Evolutionary conservation across 129 eudicot genomes (phyloP).

Genomic region (Glebionis coronaria): DNA sequence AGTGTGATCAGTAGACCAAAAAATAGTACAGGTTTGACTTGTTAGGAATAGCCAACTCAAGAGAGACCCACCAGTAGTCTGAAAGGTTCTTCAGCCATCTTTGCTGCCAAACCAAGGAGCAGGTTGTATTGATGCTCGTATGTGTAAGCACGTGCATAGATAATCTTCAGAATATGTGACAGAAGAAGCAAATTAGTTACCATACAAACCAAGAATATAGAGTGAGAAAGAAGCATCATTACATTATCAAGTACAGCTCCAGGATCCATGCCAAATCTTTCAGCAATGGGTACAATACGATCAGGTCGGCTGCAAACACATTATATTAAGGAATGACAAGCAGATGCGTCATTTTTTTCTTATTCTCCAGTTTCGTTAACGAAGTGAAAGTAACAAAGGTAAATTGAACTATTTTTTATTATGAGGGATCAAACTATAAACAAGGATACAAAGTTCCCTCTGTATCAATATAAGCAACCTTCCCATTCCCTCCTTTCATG

Average conservation of each 20-base stretch:
- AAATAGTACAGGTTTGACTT: background rate
- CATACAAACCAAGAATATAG: background rate
- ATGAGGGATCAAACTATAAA: background rate
- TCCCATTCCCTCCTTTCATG: conserved; percentile 97
- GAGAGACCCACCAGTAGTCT: conserved; percentile 68
- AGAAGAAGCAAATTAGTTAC: conserved; percentile 21
- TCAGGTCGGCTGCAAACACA: conserved; percentile 78
- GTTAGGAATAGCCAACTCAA: conserved; percentile 1
- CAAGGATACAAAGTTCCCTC: conserved; percentile 99
- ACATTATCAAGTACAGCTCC: conserved; percentile 99
- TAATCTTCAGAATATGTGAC: conserved; percentile 43
- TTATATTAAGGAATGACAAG: conserved; percentile 39
- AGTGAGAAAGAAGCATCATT: conserved; percentile 23
- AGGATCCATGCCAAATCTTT: conserved; percentile 97
- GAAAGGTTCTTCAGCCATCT: conserved; percentile 96
- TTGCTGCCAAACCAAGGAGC: conserved; percentile 97
- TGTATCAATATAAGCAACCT: conserved; percentile 96
- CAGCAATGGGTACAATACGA: conserved; percentile 97
- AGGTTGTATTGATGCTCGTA: conserved; percentile 98
- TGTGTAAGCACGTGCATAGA: conserved; percentile 96
- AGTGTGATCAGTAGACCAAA: background rate
- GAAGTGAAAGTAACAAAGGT: background rate
- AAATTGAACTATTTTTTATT: background rate
- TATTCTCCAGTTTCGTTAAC: background rate
- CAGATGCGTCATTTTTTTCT: background rate